These are phyloP conservation scores for Knoxdaviesia proteae DNA, from an alignment of 2,329 filamentous ascomycete genomes.

Conservation along the genomic window DNA sequence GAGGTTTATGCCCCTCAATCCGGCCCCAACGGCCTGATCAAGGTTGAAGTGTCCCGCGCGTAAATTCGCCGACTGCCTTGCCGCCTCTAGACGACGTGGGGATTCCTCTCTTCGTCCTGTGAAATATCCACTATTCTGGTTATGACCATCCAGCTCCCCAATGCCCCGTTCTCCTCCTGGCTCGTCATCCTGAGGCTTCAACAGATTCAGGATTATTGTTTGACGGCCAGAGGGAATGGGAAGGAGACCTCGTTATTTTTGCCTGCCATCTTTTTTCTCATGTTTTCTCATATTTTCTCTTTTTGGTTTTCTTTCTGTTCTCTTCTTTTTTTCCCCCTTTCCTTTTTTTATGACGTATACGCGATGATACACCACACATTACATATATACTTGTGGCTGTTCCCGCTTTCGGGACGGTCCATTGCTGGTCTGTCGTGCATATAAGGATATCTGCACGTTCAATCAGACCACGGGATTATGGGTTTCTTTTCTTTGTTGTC, in stretches of 20 bases:
- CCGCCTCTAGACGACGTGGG: background rate
- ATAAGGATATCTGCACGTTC: background rate
- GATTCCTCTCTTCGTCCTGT: background rate
- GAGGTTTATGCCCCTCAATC: slow-evolving; percentile 90
- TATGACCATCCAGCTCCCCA: too few species aligned
- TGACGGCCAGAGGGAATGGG: too few species aligned
- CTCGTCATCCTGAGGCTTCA: too few species aligned
- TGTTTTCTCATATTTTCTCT: background rate
- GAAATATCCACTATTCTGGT: too few species aligned
- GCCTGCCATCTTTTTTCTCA: too few species aligned
- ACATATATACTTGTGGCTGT: too few species aligned
- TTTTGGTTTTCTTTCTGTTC: background rate
- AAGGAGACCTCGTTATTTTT: too few species aligned
- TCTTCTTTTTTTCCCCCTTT: background rate
- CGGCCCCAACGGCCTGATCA: slow-evolving; percentile 85
- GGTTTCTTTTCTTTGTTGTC: background rate
- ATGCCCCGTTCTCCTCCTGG: too few species aligned
- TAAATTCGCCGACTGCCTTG: slow-evolving; percentile 5
- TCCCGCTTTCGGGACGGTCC: too few species aligned
- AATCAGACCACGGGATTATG: background rate
- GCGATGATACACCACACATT: too few species aligned
- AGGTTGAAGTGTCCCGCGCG: slow-evolving; percentile 60
- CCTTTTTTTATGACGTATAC: background rate
- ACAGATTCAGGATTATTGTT: too few species aligned
- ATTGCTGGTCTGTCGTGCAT: too few species aligned